Evolutionary conservation across 768 basidiomycete species (phyloP), one percentile per base, ranked within the genome.

Genomic region (Tricholoma flavovirens): DNA sequence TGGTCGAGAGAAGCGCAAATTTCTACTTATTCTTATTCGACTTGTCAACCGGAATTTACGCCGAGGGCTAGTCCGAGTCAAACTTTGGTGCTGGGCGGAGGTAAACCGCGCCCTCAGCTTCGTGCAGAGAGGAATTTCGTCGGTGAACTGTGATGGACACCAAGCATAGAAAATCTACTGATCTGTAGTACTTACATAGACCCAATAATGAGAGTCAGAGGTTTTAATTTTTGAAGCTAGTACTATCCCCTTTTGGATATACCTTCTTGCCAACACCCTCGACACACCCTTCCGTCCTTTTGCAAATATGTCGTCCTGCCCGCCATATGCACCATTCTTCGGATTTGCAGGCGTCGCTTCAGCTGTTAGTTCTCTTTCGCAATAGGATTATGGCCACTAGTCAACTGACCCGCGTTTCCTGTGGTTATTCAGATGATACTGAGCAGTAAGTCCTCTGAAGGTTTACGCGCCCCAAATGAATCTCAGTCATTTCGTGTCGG

Each of bases 301-400:
- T n/a, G 14, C 26, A 29, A 29, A 64, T 52, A 86, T 84, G 83
- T 81, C 83, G 22, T 60, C 81, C 50, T 97, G 93, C 70, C 93
- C 93, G 59, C 91, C 94, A 29, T 98, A 90, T 69, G 95, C 95
- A 51, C 91, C 93, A 51, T 98, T 98, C 84, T 97, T 98, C 70
- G 96, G 95, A 24, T 95, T 99, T 70, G 95, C 89, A 50, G 96
- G 96, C 51, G 96, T 98, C 29, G 90, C 93, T n/a, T 81, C 88
- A 22, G 85, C 96, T 50, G 96, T 97, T 64, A 73, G 90, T 71
- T 30, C 19, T 48, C 15, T 49, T 15, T 46, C 36, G 43, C 32
- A 52, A 46, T 30, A n/a, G 21, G 38, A 6, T 7, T 53, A 43
- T 19, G n/a, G 55, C 29, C 32, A 43, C 54, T 32, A 8, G 57